phyloP scores from a whole-genome alignment of 2,329 filamentous ascomycete species.

The Nectriaceae sp. region DNA sequence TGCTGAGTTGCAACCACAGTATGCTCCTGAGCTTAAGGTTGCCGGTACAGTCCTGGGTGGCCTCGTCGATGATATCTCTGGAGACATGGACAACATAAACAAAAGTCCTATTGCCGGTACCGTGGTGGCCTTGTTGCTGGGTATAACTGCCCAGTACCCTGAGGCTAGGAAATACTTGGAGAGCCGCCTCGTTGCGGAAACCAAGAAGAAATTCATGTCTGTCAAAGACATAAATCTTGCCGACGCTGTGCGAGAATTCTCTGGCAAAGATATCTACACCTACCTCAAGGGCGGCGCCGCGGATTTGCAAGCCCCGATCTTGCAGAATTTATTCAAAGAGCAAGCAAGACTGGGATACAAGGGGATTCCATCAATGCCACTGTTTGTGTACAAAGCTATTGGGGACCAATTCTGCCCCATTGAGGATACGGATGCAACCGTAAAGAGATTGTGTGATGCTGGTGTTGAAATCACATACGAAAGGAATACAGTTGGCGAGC shows the following conservation, averaged over 20 bases:
- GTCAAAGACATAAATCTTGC: neutral
- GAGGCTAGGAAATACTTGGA: slow-evolving; percentile 15
- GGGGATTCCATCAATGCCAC: slow-evolving; percentile 45
- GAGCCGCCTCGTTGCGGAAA: slow-evolving; percentile 4
- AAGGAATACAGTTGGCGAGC: slow-evolving; percentile 45
- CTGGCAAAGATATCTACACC: slow-evolving; percentile 25
- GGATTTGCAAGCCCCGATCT: slow-evolving; percentile 25
- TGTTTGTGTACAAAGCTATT: slow-evolving; percentile 53
- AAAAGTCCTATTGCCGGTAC: slow-evolving; percentile 14
- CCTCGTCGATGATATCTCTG: slow-evolving; percentile 18
- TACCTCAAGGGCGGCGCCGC: slow-evolving; percentile 30
- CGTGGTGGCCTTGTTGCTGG: slow-evolving; percentile 16
- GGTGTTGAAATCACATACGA: slow-evolving; percentile 46
- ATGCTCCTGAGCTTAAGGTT: slow-evolving; percentile 16
- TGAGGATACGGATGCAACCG: slow-evolving; percentile 44
- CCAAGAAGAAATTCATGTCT: slow-evolving; percentile 16
- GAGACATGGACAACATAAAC: slow-evolving; percentile 12
- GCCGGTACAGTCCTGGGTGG: slow-evolving; percentile 17
- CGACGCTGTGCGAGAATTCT: slow-evolving; percentile 19
- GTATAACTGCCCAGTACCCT: slow-evolving; percentile 18
- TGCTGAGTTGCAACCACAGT: slow-evolving; percentile 16
- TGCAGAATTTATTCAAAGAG: slow-evolving; percentile 25
- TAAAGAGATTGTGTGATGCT: slow-evolving; percentile 40
- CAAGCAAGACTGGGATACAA: slow-evolving; percentile 35
- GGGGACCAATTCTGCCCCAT: slow-evolving; percentile 46